Percentiles rank a stretch among this genome's conserved stretches.
Conservation (phyloP, 805 yeast species). For the Metschnikowia colocasiae region DNA sequence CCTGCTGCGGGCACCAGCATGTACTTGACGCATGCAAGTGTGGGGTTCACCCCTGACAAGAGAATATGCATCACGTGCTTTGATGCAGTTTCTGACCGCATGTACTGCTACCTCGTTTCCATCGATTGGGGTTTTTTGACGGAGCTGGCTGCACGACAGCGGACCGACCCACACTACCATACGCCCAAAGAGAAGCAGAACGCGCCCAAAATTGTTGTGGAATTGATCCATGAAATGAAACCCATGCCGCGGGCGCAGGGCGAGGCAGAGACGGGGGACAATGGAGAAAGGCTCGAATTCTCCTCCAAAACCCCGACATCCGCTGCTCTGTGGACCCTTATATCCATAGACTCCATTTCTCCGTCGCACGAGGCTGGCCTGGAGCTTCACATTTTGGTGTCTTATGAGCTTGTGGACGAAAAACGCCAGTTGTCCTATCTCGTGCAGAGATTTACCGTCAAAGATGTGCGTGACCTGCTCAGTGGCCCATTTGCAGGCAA, state of each 20-base stretch:
- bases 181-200: conserved; percentile 45
- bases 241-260: conserved; percentile 7
- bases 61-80: conserved; percentile 41
- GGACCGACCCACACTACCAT: conserved; percentile 45
- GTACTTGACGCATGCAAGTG: conserved; percentile 35
- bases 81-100: conserved; percentile 30
- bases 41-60: conserved; percentile 53
- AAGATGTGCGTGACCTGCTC: conserved; percentile 21
- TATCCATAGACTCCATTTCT: conserved; percentile 39
- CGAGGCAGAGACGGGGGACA: neutral
- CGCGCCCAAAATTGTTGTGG: conserved; percentile 38
- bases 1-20: conserved; percentile 8
- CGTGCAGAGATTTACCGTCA: conserved; percentile 29
- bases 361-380: conserved; percentile 42
- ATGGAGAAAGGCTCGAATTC: neutral
- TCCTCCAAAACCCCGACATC: neutral
- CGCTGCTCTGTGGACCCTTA: neutral
- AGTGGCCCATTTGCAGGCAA: conserved; percentile 31
- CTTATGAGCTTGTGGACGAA: conserved; percentile 29
- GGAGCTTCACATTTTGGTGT: conserved; percentile 44
- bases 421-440: conserved; percentile 16
- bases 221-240: conserved; percentile 30
- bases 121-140: conserved; percentile 57
- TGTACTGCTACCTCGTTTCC: conserved; percentile 40
- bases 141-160: conserved; percentile 45